Percentiles rank a stretch among this genome's conserved stretches.
Conservation (phyloP, 2,329 filamentous ascomycete genomes). For the Phyllosticta citriasiana region DNA sequence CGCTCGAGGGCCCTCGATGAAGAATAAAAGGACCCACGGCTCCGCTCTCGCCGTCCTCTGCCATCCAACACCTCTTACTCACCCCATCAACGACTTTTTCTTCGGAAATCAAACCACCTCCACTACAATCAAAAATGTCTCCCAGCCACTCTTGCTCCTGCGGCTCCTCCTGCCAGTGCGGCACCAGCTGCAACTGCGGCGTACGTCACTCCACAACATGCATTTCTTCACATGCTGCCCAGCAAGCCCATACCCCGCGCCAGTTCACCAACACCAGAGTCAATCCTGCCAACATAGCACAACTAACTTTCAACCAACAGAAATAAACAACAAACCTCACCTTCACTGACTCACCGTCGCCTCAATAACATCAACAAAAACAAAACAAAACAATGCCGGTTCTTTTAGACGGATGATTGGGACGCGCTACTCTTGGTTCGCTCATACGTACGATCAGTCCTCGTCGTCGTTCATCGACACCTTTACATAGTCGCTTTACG, state of each 20-base stretch:
- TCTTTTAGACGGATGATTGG: background rate
- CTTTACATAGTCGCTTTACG: no score
- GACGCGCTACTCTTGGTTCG: background rate
- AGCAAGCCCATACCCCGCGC: background rate
- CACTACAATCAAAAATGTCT: constrained; percentile 8
- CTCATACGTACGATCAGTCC: no score
- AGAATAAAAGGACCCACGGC: background rate
- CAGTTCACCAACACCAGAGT: background rate
- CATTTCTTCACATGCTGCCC: constrained; percentile 1
- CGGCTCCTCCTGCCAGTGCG: constrained; percentile 16
- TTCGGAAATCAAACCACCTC: background rate
- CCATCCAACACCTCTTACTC: background rate
- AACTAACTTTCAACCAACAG: background rate
- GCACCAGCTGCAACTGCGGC: constrained; percentile 16
- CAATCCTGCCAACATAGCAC: constrained; percentile 1
- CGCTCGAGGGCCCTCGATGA: background rate
- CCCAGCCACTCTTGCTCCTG: constrained; percentile 12
- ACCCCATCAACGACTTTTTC: background rate
- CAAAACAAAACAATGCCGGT: background rate
- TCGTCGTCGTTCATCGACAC: no score
- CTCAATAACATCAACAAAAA: background rate
- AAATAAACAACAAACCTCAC: background rate
- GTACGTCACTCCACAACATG: constrained; percentile 11
- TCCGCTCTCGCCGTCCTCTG: background rate
- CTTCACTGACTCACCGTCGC: background rate